Base-by-base conservation (phyloP, 495 filamentous ascomycete species). In the Lasiosphaeris hirsuta region DNA sequence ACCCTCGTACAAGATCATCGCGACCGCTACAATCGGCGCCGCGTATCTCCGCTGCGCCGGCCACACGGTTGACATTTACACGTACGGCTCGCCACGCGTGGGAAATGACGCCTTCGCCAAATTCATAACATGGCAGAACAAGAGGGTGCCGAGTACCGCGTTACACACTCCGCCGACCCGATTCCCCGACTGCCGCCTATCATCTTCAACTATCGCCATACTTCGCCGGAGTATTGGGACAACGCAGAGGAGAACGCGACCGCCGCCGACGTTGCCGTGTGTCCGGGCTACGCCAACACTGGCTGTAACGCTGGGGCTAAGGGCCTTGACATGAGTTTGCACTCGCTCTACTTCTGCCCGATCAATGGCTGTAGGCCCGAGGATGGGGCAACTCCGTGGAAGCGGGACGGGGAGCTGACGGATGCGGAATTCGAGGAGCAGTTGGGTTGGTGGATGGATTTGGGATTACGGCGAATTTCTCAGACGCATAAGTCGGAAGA, bases 171-270 rank as follows among this genome's bases (percentile, higher is more conserved):
- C 11, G 74, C 86, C 62, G 89, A 92, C 69, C 78, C 84, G 1
- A 81, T 91, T 0, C 85, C 89, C 1, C 74, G 79, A 3, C 66
- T 89, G 18, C 87, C 88, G 1, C 85, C 84, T 2, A 59, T 74
- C 23, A 6, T 69, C 10, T 54, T 81, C 19, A 82, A 81, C 14
- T 91, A 77, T 69, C 69, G 71, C 38, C 88, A 91, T 62, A 74
- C 81, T 6, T 82, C 76, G 45, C 87, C 87, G 0, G 89, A 92
- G 72, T 90, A 84, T 69, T 91, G 78, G 78, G 58, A 79, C 8
- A 54, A 63, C 23, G 23, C 23, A 5, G 48, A 46, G 9, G 54
- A 46, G 1, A n/a, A 34, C 7, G 73, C 72, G 58, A 42, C 54
- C 7, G 42, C 59, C 7, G n/a, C 30, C 10, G 56, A 58, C 19